These are phyloP conservation scores for Catenaria anguillulae DNA, from an alignment of 371 early-diverging fungal genomes.

Conservation along the genomic window DNA sequence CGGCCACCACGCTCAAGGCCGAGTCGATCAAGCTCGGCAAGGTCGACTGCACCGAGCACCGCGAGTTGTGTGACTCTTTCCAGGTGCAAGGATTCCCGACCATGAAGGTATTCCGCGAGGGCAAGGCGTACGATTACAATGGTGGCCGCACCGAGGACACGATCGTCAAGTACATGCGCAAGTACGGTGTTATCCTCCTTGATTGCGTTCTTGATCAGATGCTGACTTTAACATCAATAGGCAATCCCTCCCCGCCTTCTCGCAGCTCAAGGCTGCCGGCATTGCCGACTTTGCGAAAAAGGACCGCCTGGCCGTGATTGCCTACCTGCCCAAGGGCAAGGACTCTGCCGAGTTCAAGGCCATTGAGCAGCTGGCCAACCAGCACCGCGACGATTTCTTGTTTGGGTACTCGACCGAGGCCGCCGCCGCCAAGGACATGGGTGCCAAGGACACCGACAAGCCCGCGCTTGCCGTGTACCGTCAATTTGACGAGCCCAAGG, in stretches of 20 bases:
- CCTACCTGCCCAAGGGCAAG: conserved; percentile 43
- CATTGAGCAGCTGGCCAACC: conserved; percentile 50
- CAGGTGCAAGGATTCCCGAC: conserved; percentile 85
- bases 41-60: conserved; percentile 87
- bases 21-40: conserved; percentile 61
- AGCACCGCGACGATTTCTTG: conserved; percentile 58
- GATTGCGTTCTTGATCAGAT: no score
- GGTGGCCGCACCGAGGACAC: no score
- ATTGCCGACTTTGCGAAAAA: conserved; percentile 54
- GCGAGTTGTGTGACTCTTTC: conserved; percentile 59
- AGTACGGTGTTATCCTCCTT: no score
- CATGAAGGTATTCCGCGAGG: conserved; percentile 69
- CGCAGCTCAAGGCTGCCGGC: conserved; percentile 42
- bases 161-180: conserved; percentile 79
- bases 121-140: conserved; percentile 54
- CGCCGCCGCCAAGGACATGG: conserved; percentile 29
- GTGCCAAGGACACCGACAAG: conserved; percentile 23
- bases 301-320: conserved; percentile 78
- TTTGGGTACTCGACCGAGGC: conserved; percentile 63
- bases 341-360: conserved; percentile 43
- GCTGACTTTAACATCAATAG: no score
- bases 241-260: conserved; percentile 61
- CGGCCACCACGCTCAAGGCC: conserved; percentile 63
- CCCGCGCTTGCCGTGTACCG: conserved; percentile 69
- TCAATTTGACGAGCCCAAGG: conserved; percentile 75